phyloP scores from a whole-genome alignment of 2,329 filamentous ascomycete species.

The Penicillium sclerotigenum region DNA sequence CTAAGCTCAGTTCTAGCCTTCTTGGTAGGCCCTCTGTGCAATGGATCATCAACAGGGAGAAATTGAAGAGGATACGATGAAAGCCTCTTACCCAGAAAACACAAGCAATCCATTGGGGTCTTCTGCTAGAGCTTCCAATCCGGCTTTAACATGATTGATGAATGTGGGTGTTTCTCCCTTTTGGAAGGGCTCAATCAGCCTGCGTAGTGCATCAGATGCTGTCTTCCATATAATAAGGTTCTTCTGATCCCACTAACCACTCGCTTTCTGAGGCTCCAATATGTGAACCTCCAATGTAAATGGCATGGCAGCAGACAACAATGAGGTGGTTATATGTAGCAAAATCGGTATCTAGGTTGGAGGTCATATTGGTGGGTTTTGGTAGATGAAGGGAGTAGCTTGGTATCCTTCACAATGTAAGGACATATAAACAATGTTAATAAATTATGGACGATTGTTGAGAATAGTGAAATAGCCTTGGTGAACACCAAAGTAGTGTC shows the following conservation, averaged over 20 bases:
- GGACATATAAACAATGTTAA: background rate
- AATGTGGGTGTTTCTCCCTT: constrained; percentile 75
- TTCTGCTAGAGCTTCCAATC: constrained; percentile 53
- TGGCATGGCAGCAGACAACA: constrained; percentile 80
- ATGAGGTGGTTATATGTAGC: constrained; percentile 55
- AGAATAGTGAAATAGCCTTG: background rate
- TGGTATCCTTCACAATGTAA: background rate
- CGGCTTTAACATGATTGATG: constrained; percentile 68
- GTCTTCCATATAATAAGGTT: background rate
- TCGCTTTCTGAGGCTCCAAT: constrained; percentile 56
- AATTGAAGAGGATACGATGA: background rate
- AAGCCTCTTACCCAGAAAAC: constrained; percentile 64
- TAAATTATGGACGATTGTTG: background rate
- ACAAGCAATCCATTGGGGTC: constrained; percentile 55
- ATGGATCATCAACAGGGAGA: constrained; percentile 19
- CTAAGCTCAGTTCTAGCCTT: constrained; percentile 51
- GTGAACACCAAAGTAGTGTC: background rate
- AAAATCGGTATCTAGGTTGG: background rate
- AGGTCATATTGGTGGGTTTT: background rate
- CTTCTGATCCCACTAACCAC: constrained; percentile 46
- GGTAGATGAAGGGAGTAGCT: background rate
- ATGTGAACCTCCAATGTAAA: constrained; percentile 62
- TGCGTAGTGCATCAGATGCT: constrained; percentile 22
- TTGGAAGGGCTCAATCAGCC: constrained; percentile 75
- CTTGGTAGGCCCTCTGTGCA: constrained; percentile 60